A percentile compares a stretch with the other conserved stretches of the same genome.
Conservation (phyloP, 2,329 filamentous ascomycete species). For the Coniochaeta hoffmannii region DNA sequence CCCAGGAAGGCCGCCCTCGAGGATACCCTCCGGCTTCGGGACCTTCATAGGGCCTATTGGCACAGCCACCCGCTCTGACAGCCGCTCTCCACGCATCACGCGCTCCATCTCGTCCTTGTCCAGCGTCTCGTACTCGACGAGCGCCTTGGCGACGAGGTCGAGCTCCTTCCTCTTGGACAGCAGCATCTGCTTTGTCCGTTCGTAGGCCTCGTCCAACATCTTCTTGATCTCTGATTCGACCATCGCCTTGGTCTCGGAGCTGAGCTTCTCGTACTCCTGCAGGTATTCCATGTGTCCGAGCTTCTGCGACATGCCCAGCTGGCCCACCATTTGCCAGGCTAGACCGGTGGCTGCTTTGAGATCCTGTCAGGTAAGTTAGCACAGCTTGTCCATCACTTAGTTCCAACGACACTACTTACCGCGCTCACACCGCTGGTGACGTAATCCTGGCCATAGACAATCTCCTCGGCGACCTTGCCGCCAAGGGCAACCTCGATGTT, state of each 20-base stretch:
- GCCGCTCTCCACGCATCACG: conserved; percentile 78
- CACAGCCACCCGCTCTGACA: conserved; percentile 60
- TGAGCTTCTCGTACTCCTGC: conserved; percentile 73
- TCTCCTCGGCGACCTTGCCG: conserved; percentile 74
- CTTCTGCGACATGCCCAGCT: conserved; percentile 79
- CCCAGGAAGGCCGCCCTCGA: conserved; percentile 12
- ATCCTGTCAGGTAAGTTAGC: conserved; percentile 49
- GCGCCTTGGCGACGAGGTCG: conserved; percentile 77
- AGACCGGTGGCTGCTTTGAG: conserved; percentile 73
- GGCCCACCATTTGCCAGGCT: conserved; percentile 82
- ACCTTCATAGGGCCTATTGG: conserved; percentile 59
- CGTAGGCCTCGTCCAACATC: conserved; percentile 73
- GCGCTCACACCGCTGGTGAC: conserved; percentile 82
- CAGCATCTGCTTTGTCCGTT: conserved; percentile 65
- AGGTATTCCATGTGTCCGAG: conserved; percentile 87
- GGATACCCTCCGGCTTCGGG: conserved; percentile 33
- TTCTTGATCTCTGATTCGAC: conserved; percentile 87
- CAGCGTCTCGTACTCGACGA: conserved; percentile 91
- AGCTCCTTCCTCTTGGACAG: conserved; percentile 73
- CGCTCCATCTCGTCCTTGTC: conserved; percentile 84
- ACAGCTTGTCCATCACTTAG: not conserved
- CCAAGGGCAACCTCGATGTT: conserved; percentile 66
- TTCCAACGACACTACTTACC: conserved; percentile 38
- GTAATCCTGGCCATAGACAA: conserved; percentile 84
- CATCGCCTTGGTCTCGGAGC: conserved; percentile 74